Percentiles rank a stretch among this genome's conserved stretches.
phyloP scores from a whole-genome alignment of 2,329 filamentous ascomycete species.

The Trichoderma koningiopsis region DNA sequence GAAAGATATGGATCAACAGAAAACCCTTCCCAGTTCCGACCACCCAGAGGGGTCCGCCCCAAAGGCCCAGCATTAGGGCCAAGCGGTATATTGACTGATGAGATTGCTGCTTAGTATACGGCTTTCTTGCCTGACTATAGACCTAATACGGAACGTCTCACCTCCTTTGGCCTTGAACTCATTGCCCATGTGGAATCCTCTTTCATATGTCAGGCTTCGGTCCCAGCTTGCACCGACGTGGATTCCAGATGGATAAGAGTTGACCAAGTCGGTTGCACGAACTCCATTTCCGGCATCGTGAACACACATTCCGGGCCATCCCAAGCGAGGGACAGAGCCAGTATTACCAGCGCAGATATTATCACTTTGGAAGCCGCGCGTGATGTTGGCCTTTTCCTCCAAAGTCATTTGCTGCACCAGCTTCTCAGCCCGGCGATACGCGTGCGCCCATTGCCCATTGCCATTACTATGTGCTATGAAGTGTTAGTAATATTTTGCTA shows the following conservation, averaged over 20 bases:
- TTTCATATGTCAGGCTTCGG: conserved; percentile 51
- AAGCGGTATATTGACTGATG: conserved; percentile 63
- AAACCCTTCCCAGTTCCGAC: conserved; percentile 76
- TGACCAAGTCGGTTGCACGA: conserved; percentile 51
- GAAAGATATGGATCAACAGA: conserved; percentile 71
- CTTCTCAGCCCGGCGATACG: conserved; percentile 58
- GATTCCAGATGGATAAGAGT: conserved; percentile 50
- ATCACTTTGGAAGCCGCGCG: conserved; percentile 55
- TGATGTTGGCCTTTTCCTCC: conserved; percentile 62
- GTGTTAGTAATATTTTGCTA: background rate
- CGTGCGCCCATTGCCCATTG: conserved; percentile 53
- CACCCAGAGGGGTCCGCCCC: conserved; percentile 69
- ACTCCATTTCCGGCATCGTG: conserved; percentile 55
- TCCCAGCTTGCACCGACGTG: conserved; percentile 58
- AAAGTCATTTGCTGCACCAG: conserved; percentile 65
- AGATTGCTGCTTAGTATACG: background rate
- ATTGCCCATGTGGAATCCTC: conserved; percentile 55
- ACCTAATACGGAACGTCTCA: conserved; percentile 41
- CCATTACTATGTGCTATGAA: conserved; percentile 38
- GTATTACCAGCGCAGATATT: conserved; percentile 53
- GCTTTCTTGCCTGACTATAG: rapidly evolving
- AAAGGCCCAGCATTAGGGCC: conserved; percentile 72
- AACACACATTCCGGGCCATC: conserved; percentile 52
- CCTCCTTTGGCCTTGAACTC: conserved; percentile 60
- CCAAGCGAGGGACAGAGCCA: conserved; percentile 48